These are phyloP conservation scores for Corniculantispora saksenae DNA, from an alignment of 2,329 filamentous ascomycete genomes.

Conservation along the genomic window DNA sequence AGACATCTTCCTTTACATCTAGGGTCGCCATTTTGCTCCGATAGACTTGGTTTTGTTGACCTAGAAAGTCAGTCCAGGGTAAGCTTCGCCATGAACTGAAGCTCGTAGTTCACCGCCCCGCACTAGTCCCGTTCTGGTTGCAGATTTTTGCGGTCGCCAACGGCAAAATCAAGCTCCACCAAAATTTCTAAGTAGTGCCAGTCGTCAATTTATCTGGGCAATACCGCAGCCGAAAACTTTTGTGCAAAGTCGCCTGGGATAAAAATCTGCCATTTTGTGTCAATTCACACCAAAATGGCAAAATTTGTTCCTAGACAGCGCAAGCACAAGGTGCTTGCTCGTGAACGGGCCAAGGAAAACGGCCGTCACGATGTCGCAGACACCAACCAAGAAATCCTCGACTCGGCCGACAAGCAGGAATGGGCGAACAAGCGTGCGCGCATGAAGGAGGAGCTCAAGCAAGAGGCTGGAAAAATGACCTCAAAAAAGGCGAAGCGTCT, in stretches of 20 bases:
- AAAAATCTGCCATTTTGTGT: not conserved
- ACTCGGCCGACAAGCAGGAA: slow-evolving; percentile 48
- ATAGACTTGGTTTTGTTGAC: not conserved
- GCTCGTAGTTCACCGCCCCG: slow-evolving; percentile 29
- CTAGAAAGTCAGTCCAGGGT: slow-evolving; percentile 4
- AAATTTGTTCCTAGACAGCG: slow-evolving; percentile 65
- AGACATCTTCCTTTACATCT: slow-evolving; percentile 55
- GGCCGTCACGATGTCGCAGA: slow-evolving; percentile 41
- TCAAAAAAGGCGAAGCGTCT: slow-evolving; percentile 67
- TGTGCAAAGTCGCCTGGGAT: not conserved
- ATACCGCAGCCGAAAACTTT: not conserved
- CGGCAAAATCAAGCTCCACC: slow-evolving; percentile 37
- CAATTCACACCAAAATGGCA: slow-evolving; percentile 41
- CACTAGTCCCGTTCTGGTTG: slow-evolving; percentile 35
- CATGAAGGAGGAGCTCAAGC: slow-evolving; percentile 54
- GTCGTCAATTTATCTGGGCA: not conserved
- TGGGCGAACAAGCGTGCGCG: slow-evolving; percentile 56
- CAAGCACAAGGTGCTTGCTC: slow-evolving; percentile 69
- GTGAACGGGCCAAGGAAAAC: slow-evolving; percentile 53
- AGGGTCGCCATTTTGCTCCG: slow-evolving; percentile 39
- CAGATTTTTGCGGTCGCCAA: slow-evolving; percentile 36
- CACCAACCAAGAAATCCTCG: slow-evolving; percentile 40
- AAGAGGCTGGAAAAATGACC: slow-evolving; percentile 56
- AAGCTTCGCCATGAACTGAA: slow-evolving; percentile 23
- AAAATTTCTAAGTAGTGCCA: slow-evolving; percentile 36